Conservation (phyloP, 495 filamentous ascomycete species). For the Aspergillus conjunctus region DNA sequence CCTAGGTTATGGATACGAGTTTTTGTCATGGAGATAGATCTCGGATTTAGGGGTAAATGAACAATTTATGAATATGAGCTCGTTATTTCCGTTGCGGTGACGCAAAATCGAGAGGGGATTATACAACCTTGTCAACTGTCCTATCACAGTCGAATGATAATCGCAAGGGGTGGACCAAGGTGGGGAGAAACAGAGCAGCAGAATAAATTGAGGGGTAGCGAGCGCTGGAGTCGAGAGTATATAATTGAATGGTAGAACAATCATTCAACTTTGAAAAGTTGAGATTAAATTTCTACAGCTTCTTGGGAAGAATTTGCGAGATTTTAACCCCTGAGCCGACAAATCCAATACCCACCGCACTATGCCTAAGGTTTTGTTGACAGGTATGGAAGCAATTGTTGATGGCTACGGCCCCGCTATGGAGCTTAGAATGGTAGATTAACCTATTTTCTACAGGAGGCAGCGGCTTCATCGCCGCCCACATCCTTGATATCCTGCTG, state of each 20-base stretch:
- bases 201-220: slow-evolving; percentile 17
- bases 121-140: background rate
- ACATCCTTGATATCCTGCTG: slow-evolving; percentile 76
- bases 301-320: background rate
- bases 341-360: slow-evolving; percentile 9
- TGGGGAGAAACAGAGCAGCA: slow-evolving; percentile 16
- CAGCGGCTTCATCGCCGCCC: slow-evolving; percentile 75
- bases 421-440: background rate
- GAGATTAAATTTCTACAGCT: background rate
- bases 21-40: background rate
- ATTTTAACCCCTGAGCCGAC: background rate
- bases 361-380: slow-evolving; percentile 49
- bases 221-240: background rate
- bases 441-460: slow-evolving; percentile 46
- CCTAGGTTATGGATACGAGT: background rate
- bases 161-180: slow-evolving; percentile 18
- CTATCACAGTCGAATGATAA: slow-evolving; percentile 25
- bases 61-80: background rate
- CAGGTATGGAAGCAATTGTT: slow-evolving; percentile 32
- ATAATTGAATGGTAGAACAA: background rate
- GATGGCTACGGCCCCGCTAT: no score
- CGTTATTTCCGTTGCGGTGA: background rate
- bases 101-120: slow-evolving; percentile 10
- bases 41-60: background rate
- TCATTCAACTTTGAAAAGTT: no score